Base-by-base conservation (phyloP, 2,329 filamentous ascomycete genomes). In the Diplodia mutila region DNA sequence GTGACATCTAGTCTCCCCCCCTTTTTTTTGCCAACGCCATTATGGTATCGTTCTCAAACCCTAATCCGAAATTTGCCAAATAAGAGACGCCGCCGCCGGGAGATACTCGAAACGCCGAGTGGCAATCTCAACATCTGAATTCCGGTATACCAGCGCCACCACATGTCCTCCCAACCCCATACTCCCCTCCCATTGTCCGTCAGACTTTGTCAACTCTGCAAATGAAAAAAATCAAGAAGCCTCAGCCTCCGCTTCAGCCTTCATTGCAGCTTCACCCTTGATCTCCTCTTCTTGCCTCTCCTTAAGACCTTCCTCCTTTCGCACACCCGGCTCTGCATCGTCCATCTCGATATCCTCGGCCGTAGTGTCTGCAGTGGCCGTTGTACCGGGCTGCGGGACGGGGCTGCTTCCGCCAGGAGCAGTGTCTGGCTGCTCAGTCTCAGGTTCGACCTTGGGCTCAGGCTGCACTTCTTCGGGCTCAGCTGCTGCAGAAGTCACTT, bases 261-360 rank as follows among this genome's bases (percentile, higher is more conserved):
- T 46, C 8, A 46, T 49, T 3, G 21, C 65, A 9, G 29, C 32
- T 37, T 67, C 65, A 3, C 27, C 64, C 53, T 51, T 66, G 53
- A 27, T 29, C 21, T 67, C 65, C 32, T 67, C 65, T 25, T 61
- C 65, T 29, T 67, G 54, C 21, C 65, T 51, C 25, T 67, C 65
- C 27, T 42, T 52, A 18, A 67, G 46, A 7, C 65, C 65, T 39
- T 67, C 49, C 25, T 67, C 65, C 32, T 67, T 67, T 18, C 11
- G 54, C 21, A 67, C 54, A 0, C 65, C 67, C 11, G 66, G 59
- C 59, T 57, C 57, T 18, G 61, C 67, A 37, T 68, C 67, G 14
- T 54, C 53, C 67, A 68, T 68, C 25, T 68, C 67, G 1, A 68
- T 42, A 18, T 68, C 67, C 27, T 65, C 61, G 8, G 57, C 59